Evolutionary conservation across 2,329 filamentous ascomycete genomes (phyloP).

Genomic region (Hymenoscyphus repandus): DNA sequence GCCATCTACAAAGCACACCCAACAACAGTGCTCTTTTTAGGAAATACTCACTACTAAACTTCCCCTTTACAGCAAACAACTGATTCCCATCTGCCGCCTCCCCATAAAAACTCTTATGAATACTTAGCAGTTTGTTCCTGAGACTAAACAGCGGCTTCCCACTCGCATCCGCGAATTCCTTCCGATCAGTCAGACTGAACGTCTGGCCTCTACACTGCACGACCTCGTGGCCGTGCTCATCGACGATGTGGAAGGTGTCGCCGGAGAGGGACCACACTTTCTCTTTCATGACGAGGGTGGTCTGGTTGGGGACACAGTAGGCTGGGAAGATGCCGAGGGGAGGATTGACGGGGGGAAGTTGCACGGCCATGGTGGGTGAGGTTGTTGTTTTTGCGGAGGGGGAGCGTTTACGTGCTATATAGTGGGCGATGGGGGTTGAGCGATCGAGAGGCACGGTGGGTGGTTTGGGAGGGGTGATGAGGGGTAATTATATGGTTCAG

Average conservation of each 20-base stretch:
- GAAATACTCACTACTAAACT: conserved; percentile 20
- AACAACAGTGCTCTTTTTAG: neutral
- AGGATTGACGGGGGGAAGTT: conserved; percentile 18
- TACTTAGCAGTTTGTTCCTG: conserved; percentile 18
- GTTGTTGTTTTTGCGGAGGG: neutral
- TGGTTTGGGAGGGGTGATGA: no score
- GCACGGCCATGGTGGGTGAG: conserved; percentile 7
- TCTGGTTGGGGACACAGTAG: conserved; percentile 24
- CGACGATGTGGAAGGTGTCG: conserved; percentile 59
- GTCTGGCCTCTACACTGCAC: conserved; percentile 22
- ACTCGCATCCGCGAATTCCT: conserved; percentile 17
- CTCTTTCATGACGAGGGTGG: conserved; percentile 53
- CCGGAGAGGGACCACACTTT: conserved; percentile 56
- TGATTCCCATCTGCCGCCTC: conserved; percentile 15
- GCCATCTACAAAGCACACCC: neutral
- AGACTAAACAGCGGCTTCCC: conserved; percentile 22
- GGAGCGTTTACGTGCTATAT: no score
- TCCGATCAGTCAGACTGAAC: conserved; percentile 23
- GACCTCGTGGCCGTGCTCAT: conserved; percentile 41
- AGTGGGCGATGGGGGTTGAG: neutral
- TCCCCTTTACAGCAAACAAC: conserved; percentile 27
- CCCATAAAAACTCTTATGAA: conserved; percentile 26
- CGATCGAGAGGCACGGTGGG: neutral
- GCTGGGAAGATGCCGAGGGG: conserved; percentile 21
- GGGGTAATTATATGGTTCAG: no score